These are phyloP conservation scores for Grigorovia yakushimaensis DNA, from an alignment of 805 yeast genomes.

Conservation along the genomic window DNA sequence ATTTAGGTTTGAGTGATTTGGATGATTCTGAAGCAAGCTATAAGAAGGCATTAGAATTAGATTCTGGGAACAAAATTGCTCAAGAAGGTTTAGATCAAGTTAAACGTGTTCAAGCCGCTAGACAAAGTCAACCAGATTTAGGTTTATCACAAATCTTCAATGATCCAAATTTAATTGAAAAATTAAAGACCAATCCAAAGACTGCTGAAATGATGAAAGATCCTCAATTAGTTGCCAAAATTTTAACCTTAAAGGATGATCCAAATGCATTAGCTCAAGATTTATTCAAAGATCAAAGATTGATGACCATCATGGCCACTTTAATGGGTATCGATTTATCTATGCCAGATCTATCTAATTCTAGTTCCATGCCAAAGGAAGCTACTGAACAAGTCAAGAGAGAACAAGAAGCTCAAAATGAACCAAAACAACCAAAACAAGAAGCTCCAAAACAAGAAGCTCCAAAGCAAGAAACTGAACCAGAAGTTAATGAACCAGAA, in stretches of 20 bases:
- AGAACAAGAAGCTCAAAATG: slow-evolving; percentile 18
- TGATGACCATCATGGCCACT: slow-evolving; percentile 82
- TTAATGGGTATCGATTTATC: slow-evolving; percentile 73
- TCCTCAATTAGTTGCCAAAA: slow-evolving; percentile 68
- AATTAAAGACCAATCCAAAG: slow-evolving; percentile 73
- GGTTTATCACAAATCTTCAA: slow-evolving; percentile 71
- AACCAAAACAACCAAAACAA: slow-evolving; percentile 10
- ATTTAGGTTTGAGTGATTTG: slow-evolving; percentile 71
- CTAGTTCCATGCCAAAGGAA: slow-evolving; percentile 24
- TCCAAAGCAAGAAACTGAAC: slow-evolving; percentile 15
- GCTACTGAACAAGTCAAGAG: slow-evolving; percentile 18
- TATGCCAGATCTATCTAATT: slow-evolving; percentile 28
- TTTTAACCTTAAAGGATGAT: slow-evolving; percentile 45
- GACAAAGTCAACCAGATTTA: slow-evolving; percentile 50
- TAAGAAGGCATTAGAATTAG: slow-evolving; percentile 71
- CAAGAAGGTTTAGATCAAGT: slow-evolving; percentile 69
- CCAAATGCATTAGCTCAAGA: slow-evolving; percentile 68
- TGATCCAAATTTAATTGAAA: slow-evolving; percentile 70
- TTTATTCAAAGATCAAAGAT: slow-evolving; percentile 69
- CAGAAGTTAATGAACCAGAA: slow-evolving; percentile 22
- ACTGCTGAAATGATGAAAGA: slow-evolving; percentile 82
- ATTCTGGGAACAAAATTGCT: slow-evolving; percentile 77
- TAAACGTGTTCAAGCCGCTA: slow-evolving; percentile 44
- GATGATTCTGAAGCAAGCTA: slow-evolving; percentile 67
- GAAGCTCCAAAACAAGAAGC: slow-evolving; percentile 20